Evolutionary conservation across 805 yeast species (phyloP).

Genomic region (Candida easanensis): DNA sequence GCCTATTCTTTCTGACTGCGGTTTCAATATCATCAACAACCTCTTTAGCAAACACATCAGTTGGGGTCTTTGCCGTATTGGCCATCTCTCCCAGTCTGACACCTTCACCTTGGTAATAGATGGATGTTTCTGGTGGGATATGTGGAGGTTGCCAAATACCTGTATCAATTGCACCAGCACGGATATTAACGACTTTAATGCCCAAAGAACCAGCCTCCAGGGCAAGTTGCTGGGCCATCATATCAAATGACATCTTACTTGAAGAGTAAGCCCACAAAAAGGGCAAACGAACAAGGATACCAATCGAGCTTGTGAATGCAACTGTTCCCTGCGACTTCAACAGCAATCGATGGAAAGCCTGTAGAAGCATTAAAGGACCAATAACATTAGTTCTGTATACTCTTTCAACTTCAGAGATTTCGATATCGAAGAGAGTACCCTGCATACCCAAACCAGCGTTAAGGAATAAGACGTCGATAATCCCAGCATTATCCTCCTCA

Average conservation of each 20-base stretch:
- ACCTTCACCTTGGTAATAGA: slow-evolving; percentile 15
- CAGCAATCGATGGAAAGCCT: slow-evolving; percentile 31
- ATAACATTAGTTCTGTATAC: slow-evolving; percentile 35
- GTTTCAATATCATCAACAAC: slow-evolving; percentile 35
- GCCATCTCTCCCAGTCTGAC: background rate
- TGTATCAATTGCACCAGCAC: slow-evolving; percentile 40
- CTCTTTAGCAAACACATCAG: slow-evolving; percentile 36
- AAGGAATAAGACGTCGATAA: slow-evolving; percentile 37
- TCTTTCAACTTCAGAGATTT: slow-evolving; percentile 24
- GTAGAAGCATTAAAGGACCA: slow-evolving; percentile 37
- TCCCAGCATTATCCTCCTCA: slow-evolving; percentile 30
- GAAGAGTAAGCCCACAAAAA: slow-evolving; percentile 35
- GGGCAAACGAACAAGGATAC: slow-evolving; percentile 32
- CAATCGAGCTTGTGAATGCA: slow-evolving; percentile 38
- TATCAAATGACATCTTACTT: slow-evolving; percentile 39
- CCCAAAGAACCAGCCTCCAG: slow-evolving; percentile 38
- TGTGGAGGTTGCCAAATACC: slow-evolving; percentile 23
- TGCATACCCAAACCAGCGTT: slow-evolving; percentile 35
- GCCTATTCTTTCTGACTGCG: slow-evolving; percentile 1
- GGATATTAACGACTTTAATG: slow-evolving; percentile 36
- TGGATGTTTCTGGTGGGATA: slow-evolving; percentile 11
- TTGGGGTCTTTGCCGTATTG: slow-evolving; percentile 19
- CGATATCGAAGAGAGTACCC: slow-evolving; percentile 34
- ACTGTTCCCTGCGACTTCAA: slow-evolving; percentile 35
- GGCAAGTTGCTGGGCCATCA: slow-evolving; percentile 33